Evolutionary conservation across 176 grass and related monocot species (phyloP), one percentile per base, ranked within the genome.

Genomic region (Cymbopogon citratus): DNA sequence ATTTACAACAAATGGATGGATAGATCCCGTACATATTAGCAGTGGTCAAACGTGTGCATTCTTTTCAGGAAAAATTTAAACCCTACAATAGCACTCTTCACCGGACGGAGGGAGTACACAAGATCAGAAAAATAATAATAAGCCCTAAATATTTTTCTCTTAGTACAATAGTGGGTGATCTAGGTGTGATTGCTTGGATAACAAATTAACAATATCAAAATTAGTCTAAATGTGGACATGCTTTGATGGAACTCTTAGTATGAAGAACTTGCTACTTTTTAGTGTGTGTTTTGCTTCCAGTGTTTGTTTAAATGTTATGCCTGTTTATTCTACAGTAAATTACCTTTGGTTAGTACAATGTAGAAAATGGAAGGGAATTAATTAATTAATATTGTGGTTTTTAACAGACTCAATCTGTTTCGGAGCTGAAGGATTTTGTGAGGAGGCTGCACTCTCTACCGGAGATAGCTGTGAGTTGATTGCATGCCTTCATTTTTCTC

Each of bases 371-470:
- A 83, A 56, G 40, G 65, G 19, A 83, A 56, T 18, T 69, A 40
- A 63, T 80, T 54, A 54, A 54, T 40, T 70, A 59, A 38, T 39
- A 40, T 66, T 87, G 3, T 79, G 6, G 25, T 68, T 45, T 84
- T 76, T 26, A 48, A 77, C 86, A 98, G 95, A 92, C 92, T 23
- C 92, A 98, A 57, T 94, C 89, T 0, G 93, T 98, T 93, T 98
- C 95, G 28, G 92, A 94, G 88, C 88, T 98, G 71, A 98, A 94
- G 88, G 90, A 98, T 92, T 98, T 98, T 82, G 95, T 94, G 66
- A 94, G 91, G 82, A 94, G 91, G 69, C 83, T 98, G 67, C 90
- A 98, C 78, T 98, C 95, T 0, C 79, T 98, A 45, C 95, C 92
- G 5, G 95, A 98, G 87, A 98, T 98, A 85, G 87, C 88, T 86